phyloP scores from a whole-genome alignment of 75 land plant genomes.

The Picea glauca region DNA sequence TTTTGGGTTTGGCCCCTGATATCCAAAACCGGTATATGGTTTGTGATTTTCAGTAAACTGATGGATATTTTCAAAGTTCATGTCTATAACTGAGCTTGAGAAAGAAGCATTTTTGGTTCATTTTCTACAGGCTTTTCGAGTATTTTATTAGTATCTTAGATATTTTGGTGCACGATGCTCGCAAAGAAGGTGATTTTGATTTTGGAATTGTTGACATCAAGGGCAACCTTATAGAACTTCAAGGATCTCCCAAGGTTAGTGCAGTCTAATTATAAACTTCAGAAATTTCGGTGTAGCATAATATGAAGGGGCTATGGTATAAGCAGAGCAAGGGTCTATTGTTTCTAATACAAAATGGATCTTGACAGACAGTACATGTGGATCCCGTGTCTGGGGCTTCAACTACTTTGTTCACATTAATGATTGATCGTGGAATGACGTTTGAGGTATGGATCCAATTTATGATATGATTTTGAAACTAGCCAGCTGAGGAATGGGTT shows the following conservation, averaged over 20 bases:
- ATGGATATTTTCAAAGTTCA: not conserved
- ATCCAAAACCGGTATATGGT: slow-evolving; percentile 71
- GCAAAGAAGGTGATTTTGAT: slow-evolving; percentile 86
- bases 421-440: slow-evolving; percentile 74
- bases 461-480: not conserved
- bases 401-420: slow-evolving; percentile 69
- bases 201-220: slow-evolving; percentile 93
- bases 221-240: slow-evolving; percentile 71
- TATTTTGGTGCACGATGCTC: slow-evolving; percentile 70
- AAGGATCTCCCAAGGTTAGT: slow-evolving; percentile 55
- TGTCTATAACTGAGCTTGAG: not conserved
- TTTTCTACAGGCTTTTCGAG: slow-evolving; percentile 74
- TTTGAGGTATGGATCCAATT: slow-evolving; percentile 49
- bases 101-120: not conserved
- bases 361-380: slow-evolving; percentile 80
- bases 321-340: not conserved
- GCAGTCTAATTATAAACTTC: not conserved
- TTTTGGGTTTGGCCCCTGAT: slow-evolving; percentile 85
- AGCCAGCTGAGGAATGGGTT: not conserved
- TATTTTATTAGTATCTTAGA: slow-evolving; percentile 80
- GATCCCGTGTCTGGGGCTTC: slow-evolving; percentile 87
- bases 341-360: not conserved
- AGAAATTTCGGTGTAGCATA: not conserved
- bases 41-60: not conserved
- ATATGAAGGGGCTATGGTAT: not conserved